These are phyloP conservation scores for Suhomyces choctaworum DNA, from an alignment of 1,139 yeast species.

Conservation along the genomic window DNA sequence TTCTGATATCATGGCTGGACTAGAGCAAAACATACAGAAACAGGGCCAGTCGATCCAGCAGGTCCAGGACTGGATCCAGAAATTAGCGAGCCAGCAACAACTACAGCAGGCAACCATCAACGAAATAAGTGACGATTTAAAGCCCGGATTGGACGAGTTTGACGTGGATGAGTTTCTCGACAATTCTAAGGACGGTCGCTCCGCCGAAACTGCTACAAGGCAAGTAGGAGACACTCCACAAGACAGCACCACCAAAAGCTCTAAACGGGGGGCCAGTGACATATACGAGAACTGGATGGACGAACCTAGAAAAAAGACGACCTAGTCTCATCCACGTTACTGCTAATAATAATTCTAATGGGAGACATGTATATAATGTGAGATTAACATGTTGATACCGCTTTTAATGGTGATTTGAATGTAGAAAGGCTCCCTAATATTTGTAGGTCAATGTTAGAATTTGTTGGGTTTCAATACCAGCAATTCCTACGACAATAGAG, in stretches of 20 bases:
- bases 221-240: not conserved
- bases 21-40: conserved; percentile 47
- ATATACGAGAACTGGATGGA: conserved; percentile 4
- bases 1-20: conserved; percentile 29
- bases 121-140: conserved; percentile 16
- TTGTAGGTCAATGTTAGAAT: no score
- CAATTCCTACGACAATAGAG: no score
- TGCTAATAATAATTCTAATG: no score
- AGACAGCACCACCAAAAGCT: not conserved
- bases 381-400: no score
- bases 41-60: conserved; percentile 59
- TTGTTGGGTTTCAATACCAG: no score
- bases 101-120: conserved; percentile 26
- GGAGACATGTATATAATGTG: no score
- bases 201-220: no score
- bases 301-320: conserved; percentile 5
- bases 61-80: conserved; percentile 60
- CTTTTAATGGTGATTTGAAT: no score
- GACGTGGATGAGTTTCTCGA: conserved; percentile 42
- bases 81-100: conserved; percentile 40
- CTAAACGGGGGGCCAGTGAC: conserved; percentile 5
- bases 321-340: no score
- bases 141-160: conserved; percentile 33
- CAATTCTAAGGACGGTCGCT: conserved; percentile 10
- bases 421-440: no score